Percentiles rank a stretch among this genome's conserved stretches.
Evolutionary conservation across 768 basidiomycete genomes (phyloP).

Genomic region (Psilocybe sp.): DNA sequence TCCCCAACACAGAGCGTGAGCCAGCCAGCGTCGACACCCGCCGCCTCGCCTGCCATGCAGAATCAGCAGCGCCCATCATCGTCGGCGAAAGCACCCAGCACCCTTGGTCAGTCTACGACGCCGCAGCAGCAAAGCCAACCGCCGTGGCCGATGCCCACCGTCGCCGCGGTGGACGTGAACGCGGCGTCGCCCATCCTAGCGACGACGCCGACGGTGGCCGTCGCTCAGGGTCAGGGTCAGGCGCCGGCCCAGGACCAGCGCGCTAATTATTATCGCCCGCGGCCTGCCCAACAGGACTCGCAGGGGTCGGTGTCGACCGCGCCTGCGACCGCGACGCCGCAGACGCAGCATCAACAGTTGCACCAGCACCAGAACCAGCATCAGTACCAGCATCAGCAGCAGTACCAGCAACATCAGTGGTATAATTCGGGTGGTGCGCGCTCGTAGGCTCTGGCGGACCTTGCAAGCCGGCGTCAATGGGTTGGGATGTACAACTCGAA

Average conservation of each 20-base stretch:
- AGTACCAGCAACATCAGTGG: conserved; percentile 15
- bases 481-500: too few relatives aligned
- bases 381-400: conserved; percentile 9
- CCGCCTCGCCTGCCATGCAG: conserved; percentile 52
- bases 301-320: background rate
- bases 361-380: background rate
- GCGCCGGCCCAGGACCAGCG: conserved; percentile 39
- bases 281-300: conserved; percentile 14
- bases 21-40: conserved; percentile 41
- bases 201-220: conserved; percentile 13
- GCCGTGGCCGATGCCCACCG: conserved; percentile 75
- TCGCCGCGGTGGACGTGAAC: conserved; percentile 42
- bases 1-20: conserved; percentile 30
- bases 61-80: conserved; percentile 39
- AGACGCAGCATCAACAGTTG: background rate
- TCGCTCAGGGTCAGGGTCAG: conserved; percentile 9
- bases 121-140: conserved; percentile 26
- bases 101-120: conserved; percentile 17
- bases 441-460: too few relatives aligned
- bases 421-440: background rate
- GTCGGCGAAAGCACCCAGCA: conserved; percentile 19
- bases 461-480: too few relatives aligned
- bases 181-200: conserved; percentile 56
- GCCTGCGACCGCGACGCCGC: conserved; percentile 10
- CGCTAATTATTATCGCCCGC: conserved; percentile 52